Evolutionary conservation across 176 grass and related monocot genomes (phyloP).

Genomic region (Themeda triandra): DNA sequence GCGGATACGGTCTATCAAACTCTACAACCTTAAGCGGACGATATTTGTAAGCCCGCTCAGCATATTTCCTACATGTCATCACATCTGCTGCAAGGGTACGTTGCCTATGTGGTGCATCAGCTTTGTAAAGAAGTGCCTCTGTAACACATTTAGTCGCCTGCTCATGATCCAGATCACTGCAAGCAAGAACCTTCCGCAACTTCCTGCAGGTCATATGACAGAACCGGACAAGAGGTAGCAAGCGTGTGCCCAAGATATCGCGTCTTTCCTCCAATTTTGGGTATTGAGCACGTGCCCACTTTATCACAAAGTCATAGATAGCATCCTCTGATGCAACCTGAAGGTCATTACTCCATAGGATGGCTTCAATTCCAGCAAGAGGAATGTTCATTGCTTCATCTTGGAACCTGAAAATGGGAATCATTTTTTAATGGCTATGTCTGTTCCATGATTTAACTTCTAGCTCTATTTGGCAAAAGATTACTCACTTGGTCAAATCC

Average conservation of each 20-base stretch:
- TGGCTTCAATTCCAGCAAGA: constrained; percentile 77
- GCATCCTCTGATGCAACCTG: constrained; percentile 97
- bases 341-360: constrained; percentile 78
- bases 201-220: constrained; percentile 89
- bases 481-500: constrained; percentile 80
- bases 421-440: constrained; percentile 22
- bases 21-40: constrained; percentile 94
- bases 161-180: constrained; percentile 76
- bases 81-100: constrained; percentile 68
- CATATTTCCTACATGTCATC: constrained; percentile 41
- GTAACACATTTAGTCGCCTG: constrained; percentile 65
- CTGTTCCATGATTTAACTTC: not conserved
- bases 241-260: constrained; percentile 65
- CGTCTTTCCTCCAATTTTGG: constrained; percentile 79
- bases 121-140: constrained; percentile 88
- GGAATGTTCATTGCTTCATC: constrained; percentile 86
- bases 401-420: constrained; percentile 68
- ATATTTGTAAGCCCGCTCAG: constrained; percentile 91
- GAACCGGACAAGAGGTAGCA: constrained; percentile 69
- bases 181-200: constrained; percentile 79
- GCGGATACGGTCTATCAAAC: constrained; percentile 75
- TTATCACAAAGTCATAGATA: constrained; percentile 87
- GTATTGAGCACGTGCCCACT: constrained; percentile 78
- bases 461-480: constrained; percentile 9
- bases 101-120: constrained; percentile 75